phyloP scores from a whole-genome alignment of 768 basidiomycete species.

The Xerocomellus amylosporus region DNA sequence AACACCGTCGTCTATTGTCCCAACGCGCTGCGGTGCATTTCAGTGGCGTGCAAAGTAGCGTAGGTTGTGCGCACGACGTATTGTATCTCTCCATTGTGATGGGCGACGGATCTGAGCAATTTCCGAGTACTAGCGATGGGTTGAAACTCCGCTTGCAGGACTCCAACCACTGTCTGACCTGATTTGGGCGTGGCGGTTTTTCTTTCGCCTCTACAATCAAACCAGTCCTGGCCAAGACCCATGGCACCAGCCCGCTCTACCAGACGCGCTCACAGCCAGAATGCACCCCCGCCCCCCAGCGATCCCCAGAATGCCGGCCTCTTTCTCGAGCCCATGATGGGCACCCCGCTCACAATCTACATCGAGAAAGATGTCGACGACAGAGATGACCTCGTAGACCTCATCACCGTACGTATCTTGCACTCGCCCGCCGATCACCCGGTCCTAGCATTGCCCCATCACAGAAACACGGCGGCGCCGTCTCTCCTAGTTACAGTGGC shows the following conservation, averaged over 20 bases:
- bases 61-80: background rate
- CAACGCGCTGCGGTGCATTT: background rate
- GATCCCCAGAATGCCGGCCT: slow-evolving; percentile 44
- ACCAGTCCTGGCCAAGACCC: slow-evolving; percentile 51
- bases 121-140: background rate
- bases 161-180: slow-evolving; percentile 30
- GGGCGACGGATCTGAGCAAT: background rate
- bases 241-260: slow-evolving; percentile 77
- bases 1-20: slow-evolving; percentile 5
- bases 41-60: background rate
- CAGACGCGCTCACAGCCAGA: slow-evolving; percentile 44
- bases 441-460: background rate
- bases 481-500: slow-evolving; percentile 73
- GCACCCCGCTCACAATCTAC: slow-evolving; percentile 69
- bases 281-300: slow-evolving; percentile 26
- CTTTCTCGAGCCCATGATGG: slow-evolving; percentile 83
- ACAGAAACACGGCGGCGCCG: slow-evolving; percentile 75
- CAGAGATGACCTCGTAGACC: slow-evolving; percentile 57
- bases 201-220: slow-evolving; percentile 23
- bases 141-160: slow-evolving; percentile 29
- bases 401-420: slow-evolving; percentile 58
- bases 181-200: slow-evolving; percentile 13
- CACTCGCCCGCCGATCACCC: slow-evolving; percentile 1
- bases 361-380: slow-evolving; percentile 79
- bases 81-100: slow-evolving; percentile 4